phyloP scores from a whole-genome alignment of 106 monocot species.

The Triglochin maritima region DNA sequence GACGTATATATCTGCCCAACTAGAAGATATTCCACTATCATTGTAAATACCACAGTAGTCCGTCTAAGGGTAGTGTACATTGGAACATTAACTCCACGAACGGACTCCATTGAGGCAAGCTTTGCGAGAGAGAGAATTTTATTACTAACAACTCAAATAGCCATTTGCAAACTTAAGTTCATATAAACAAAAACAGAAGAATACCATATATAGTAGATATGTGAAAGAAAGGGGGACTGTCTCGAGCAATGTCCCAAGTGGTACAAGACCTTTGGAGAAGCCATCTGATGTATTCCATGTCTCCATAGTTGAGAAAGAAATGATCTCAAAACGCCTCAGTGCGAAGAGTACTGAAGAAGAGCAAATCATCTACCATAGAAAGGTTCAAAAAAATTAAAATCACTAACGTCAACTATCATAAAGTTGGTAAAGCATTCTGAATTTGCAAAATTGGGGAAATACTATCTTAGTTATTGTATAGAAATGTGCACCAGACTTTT shows the following conservation, averaged over 20 bases:
- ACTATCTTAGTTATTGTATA: too few species aligned
- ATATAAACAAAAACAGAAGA: neutral
- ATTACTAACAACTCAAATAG: neutral
- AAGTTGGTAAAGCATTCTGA: neutral
- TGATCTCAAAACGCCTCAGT: slow-evolving; percentile 62
- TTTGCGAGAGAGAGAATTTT: slow-evolving; percentile 18
- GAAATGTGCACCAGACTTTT: too few species aligned
- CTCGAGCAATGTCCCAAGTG: slow-evolving; percentile 48
- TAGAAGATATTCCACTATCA: slow-evolving; percentile 83
- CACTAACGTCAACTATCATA: neutral
- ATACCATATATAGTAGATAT: slow-evolving; percentile 95
- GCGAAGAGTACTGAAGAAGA: slow-evolving; percentile 66
- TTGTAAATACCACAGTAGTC: slow-evolving; percentile 95
- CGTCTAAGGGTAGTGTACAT: slow-evolving; percentile 98
- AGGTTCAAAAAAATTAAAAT: neutral
- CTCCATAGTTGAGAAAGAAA: slow-evolving; percentile 64
- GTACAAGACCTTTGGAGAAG: slow-evolving; percentile 41
- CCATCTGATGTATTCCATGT: slow-evolving; percentile 37
- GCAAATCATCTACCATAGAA: slow-evolving; percentile 60
- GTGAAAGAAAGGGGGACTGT: slow-evolving; percentile 82
- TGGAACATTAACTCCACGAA: slow-evolving; percentile 98
- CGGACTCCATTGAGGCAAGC: slow-evolving; percentile 95
- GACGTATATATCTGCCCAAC: slow-evolving; percentile 57
- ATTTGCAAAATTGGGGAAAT: neutral
- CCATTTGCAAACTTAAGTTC: neutral